Base-by-base conservation (phyloP, 305 asterid genomes). In the Fraxinus xanthoxyloides region DNA sequence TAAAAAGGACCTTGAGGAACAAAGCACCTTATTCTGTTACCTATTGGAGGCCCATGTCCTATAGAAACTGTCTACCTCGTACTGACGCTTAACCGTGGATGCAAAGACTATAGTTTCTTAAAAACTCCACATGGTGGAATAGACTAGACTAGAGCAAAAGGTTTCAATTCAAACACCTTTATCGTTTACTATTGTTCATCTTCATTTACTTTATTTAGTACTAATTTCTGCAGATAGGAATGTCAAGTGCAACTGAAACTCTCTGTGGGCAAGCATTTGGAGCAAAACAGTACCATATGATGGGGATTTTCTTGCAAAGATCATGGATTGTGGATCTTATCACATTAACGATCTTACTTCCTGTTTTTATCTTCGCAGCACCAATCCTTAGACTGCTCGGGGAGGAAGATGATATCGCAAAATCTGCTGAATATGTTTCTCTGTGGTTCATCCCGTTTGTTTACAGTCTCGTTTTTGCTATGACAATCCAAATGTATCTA, bases 191-290 rank as follows among this genome's bases (percentile, higher is more conserved):
- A 7, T 48, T 48, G 1, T 56, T 56, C 65, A 6, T 12, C 2
- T 40, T 78, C 67, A 0, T 10, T 17, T 31, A 35, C 54, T 46
- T 51, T 2, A 30, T 72, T 59, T 17, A 7, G 6, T 13, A 83
- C 7, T 6, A 31, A 23, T 69, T 69, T 3, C 72, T 76, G 74
- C 87, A 93, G 97, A 79, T 92, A 69, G 97, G 97, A 79, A 93
- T 93, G 97, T 92, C 97, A 48, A 92, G 97, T 75, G 97, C 97
- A 19, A 92, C 97, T 0, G 97, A 93, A 77, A 93, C 97, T 10
- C 94, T 93, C 1, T 92, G 97, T 61, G 95, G 97, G 59, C 98
- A 93, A 87, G 92, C 98, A 12, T 92, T 77, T 54, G 98, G 98
- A 40, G 98, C 97, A 5, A 90, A 89, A 65, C 98, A 93, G 61